Evolutionary conservation across 768 basidiomycete genomes (phyloP).

Genomic region (Pleurotus cornucopiae): DNA sequence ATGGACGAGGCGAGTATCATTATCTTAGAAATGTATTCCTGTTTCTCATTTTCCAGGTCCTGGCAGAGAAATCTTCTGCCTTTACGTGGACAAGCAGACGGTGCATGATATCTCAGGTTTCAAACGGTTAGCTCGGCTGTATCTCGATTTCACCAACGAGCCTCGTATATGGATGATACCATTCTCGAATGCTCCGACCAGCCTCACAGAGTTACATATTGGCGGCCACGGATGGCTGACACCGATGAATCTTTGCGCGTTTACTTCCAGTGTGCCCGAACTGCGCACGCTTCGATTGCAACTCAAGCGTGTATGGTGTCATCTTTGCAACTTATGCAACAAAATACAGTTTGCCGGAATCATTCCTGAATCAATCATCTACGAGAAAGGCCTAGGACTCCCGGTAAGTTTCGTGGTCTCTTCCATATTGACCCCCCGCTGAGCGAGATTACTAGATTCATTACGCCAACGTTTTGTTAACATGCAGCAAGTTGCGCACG

Average conservation of each 20-base stretch:
- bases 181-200: background rate
- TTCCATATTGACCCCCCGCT: background rate
- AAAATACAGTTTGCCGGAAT: constrained; percentile 3
- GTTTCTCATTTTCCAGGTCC: no score
- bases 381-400: background rate
- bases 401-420: background rate
- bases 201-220: background rate
- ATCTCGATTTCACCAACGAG: constrained; percentile 3
- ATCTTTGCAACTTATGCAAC: constrained; percentile 3
- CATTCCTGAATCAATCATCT: background rate
- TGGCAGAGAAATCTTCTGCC: background rate
- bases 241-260: constrained; percentile 1
- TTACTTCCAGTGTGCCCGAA: background rate
- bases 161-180: background rate
- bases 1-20: constrained; percentile 1
- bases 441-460: background rate
- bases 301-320: constrained; percentile 6
- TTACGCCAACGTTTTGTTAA: background rate
- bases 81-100: constrained; percentile 1
- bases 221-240: background rate
- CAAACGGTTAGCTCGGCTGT: background rate
- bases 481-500: background rate
- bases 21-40: no score
- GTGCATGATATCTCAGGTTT: background rate
- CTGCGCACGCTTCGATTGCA: background rate